Conservation (phyloP, 192 early-diverging fungal genomes). For the Umbelopsis sp. region DNA sequence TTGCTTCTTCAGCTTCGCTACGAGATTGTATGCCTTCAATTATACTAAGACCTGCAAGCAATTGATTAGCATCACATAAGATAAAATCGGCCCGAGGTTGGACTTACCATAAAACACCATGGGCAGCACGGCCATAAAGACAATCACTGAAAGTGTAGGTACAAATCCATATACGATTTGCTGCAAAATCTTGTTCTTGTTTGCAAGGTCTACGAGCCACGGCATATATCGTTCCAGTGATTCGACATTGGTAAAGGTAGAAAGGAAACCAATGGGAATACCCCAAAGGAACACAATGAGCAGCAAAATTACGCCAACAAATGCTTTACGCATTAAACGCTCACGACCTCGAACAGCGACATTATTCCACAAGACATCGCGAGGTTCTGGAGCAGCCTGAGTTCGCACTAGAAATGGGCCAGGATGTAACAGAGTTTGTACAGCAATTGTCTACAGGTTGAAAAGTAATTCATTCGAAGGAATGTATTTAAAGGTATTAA, state of each 20-base stretch:
- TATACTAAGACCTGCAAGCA: slow-evolving; percentile 36
- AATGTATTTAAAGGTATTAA: too few relatives aligned
- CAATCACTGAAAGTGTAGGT: slow-evolving; percentile 71
- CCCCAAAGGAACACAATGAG: slow-evolving; percentile 80
- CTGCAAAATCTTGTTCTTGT: slow-evolving; percentile 55
- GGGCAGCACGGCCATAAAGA: slow-evolving; percentile 73
- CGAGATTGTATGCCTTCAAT: slow-evolving; percentile 51
- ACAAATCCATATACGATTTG: slow-evolving; percentile 67
- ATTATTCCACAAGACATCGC: slow-evolving; percentile 78
- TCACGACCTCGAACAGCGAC: slow-evolving; percentile 63
- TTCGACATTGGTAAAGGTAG: slow-evolving; percentile 66
- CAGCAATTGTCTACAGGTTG: slow-evolving; percentile 56
- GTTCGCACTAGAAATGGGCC: slow-evolving; percentile 69
- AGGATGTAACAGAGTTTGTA: slow-evolving; percentile 67
- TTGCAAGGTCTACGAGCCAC: slow-evolving; percentile 52
- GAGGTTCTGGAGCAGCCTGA: slow-evolving; percentile 70
- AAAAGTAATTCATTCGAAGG: too few relatives aligned
- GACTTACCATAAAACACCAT: slow-evolving; percentile 62
- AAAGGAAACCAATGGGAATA: slow-evolving; percentile 68
- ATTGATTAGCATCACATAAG: not conserved
- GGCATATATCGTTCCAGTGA: slow-evolving; percentile 65
- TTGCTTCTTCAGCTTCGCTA: slow-evolving; percentile 45
- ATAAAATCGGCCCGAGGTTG: too few relatives aligned
- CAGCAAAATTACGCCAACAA: slow-evolving; percentile 58
- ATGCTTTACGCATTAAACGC: slow-evolving; percentile 50